Percentiles rank a stretch among this genome's conserved stretches.
Evolutionary conservation across 352 stramenopile species (phyloP).

Genomic region (Globisporangium barbulae): DNA sequence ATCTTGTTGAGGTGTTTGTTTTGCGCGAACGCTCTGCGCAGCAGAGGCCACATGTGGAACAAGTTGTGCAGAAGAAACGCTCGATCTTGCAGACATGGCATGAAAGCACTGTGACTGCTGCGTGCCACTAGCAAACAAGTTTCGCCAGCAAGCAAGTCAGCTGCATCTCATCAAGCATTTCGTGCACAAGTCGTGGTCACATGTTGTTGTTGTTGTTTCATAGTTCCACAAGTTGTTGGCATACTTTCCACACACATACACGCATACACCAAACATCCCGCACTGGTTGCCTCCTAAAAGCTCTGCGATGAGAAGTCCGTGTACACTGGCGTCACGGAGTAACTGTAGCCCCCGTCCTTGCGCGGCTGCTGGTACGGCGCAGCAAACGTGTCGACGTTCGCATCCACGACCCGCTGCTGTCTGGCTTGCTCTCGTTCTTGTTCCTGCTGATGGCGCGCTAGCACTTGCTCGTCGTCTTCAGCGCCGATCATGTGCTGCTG

Average conservation of each 20-base stretch:
- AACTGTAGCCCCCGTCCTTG: background rate
- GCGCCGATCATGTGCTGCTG: constrained; percentile 57
- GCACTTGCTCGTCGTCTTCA: constrained; percentile 21
- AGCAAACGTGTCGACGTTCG: background rate
- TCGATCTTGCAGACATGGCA: no score
- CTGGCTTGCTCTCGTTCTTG: background rate
- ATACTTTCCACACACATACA: background rate
- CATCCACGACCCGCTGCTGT: background rate
- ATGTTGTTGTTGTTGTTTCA: no score
- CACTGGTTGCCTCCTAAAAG: background rate
- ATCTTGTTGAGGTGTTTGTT: no score
- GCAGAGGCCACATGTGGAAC: no score
- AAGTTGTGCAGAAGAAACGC: no score
- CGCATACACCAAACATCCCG: background rate
- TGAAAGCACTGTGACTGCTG: no score
- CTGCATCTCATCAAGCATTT: no score
- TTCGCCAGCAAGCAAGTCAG: no score
- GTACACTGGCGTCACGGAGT: background rate
- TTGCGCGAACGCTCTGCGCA: no score
- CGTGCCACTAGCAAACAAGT: no score
- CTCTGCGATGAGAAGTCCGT: background rate
- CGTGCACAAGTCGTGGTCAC: no score
- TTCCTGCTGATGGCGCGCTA: background rate
- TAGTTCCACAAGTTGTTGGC: no score
- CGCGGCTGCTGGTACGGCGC: background rate